These are phyloP conservation scores for Trametes cubensis DNA, from an alignment of 768 basidiomycete genomes.

Conservation along the genomic window DNA sequence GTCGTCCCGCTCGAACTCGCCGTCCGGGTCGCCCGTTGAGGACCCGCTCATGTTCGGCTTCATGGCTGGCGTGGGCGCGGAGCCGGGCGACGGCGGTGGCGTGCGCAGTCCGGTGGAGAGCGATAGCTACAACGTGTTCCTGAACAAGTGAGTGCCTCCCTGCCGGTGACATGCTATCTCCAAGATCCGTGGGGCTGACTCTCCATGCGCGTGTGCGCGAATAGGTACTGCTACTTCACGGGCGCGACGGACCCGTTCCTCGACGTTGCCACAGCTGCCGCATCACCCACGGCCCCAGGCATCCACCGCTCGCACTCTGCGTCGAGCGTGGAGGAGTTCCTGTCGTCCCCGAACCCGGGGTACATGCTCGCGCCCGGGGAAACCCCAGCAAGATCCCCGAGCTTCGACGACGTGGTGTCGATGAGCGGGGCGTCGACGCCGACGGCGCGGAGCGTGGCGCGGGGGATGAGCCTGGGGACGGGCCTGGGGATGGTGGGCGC, in stretches of 20 bases:
- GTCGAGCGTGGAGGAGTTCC: slow-evolving; percentile 56
- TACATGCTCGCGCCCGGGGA: slow-evolving; percentile 30
- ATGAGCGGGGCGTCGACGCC: slow-evolving; percentile 36
- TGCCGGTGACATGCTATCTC: background rate
- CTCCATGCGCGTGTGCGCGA: background rate
- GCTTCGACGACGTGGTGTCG: slow-evolving; percentile 35
- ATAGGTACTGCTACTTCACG: slow-evolving; percentile 84
- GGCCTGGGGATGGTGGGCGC: background rate
- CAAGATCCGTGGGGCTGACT: slow-evolving; percentile 18
- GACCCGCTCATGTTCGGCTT: slow-evolving; percentile 28
- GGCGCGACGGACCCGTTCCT: slow-evolving; percentile 46
- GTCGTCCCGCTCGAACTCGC: slow-evolving; percentile 44
- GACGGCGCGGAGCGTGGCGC: slow-evolving; percentile 21
- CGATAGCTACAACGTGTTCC: slow-evolving; percentile 57
- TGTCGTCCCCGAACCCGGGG: slow-evolving; percentile 41
- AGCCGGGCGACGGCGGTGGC: background rate
- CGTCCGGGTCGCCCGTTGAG: slow-evolving; percentile 44
- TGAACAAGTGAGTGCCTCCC: slow-evolving; percentile 56
- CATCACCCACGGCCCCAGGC: too few species aligned
- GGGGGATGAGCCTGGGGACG: background rate
- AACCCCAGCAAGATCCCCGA: slow-evolving; percentile 35
- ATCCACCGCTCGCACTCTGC: slow-evolving; percentile 50
- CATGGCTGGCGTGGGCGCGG: slow-evolving; percentile 14
- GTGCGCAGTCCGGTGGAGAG: slow-evolving; percentile 25
- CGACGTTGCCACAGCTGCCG: slow-evolving; percentile 18